Conservation (phyloP, 2,329 filamentous ascomycete genomes). For the Pyrenochaeta sp. region DNA sequence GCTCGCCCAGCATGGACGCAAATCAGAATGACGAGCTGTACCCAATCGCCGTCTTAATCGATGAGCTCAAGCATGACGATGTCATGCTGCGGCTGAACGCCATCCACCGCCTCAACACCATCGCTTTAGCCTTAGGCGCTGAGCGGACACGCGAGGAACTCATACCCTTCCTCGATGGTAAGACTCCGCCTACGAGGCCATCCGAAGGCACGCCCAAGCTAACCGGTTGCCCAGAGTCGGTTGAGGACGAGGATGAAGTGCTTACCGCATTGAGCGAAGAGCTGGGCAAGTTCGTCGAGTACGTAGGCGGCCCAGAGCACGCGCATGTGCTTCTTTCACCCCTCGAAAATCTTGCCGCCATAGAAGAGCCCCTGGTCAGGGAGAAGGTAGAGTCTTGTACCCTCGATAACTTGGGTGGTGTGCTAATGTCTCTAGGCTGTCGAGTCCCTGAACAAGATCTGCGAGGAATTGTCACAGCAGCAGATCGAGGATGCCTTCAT, state of each 20-base stretch:
- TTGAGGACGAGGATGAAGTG: slow-evolving; percentile 98
- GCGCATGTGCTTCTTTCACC: slow-evolving; percentile 96
- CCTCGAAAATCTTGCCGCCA: slow-evolving; percentile 95
- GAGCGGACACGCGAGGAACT: slow-evolving; percentile 98
- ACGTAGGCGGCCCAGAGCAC: slow-evolving; percentile 91
- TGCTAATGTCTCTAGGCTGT: slow-evolving; percentile 73
- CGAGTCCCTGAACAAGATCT: slow-evolving; percentile 99
- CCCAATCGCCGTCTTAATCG: slow-evolving; percentile 98
- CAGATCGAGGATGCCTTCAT: slow-evolving; percentile 99
- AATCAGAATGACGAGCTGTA: slow-evolving; percentile 98
- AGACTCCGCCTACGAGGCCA: slow-evolving; percentile 50
- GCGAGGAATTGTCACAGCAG: slow-evolving; percentile 84
- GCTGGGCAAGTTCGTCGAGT: slow-evolving; percentile 95
- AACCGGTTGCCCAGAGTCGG: slow-evolving; percentile 74
- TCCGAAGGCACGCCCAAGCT: slow-evolving; percentile 38
- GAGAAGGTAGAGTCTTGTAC: slow-evolving; percentile 79
- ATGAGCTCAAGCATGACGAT: slow-evolving; percentile 99
- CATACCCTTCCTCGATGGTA: slow-evolving; percentile 98
- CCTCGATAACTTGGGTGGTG: background rate
- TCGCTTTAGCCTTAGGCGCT: slow-evolving; percentile 92
- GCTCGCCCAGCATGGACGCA: slow-evolving; percentile 74
- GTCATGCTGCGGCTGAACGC: slow-evolving; percentile 97
- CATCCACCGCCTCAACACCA: slow-evolving; percentile 97
- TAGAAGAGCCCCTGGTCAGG: slow-evolving; percentile 95
- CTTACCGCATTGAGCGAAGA: slow-evolving; percentile 96